Base-by-base conservation (phyloP, 495 filamentous ascomycete genomes). In the Baudoinia panamericana region DNA sequence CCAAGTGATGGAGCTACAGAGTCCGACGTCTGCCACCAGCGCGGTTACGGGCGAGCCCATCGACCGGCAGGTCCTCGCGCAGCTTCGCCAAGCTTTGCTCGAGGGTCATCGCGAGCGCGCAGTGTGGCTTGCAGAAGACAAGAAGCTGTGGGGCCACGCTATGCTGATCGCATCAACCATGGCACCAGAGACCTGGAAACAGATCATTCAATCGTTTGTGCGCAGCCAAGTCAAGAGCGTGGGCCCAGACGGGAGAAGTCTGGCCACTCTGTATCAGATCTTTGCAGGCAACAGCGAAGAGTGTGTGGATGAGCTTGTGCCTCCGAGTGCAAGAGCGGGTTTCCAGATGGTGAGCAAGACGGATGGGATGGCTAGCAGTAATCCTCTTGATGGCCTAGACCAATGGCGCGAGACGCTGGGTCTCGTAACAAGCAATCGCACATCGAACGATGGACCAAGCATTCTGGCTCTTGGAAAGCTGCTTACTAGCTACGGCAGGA, bases 291-390 rank as follows among this genome's bases (percentile, higher is more conserved):
- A 94, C 52, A 73, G 78, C 43, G 88, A 95, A 41, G 92, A 96
- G 48, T 88, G 85, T 46, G 73, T 96, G 22, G 90, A 99, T 57
- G 86, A 95, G 53, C 75, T 99, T 32, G 90, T 99, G n/a, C 88
- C 90, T 8, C 79, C 80, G 17, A 90, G 87, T 40, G 92, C 90
- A 28, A 73, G 92, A 23, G 83, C 87, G 32, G 92, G 92, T 4
- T 72, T 95, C 43, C 84, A 90, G 56, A 80, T 99, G 66, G 69
- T 92, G 45, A 84, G 76, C 52, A 80, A 76, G 36, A 66, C 73
- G 20, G 64, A 73, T 45, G 65, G 70, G 18, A 62, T 69, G 34
- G 52, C 72, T 16, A 69, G 77, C 6, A 81, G 79, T 51, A 79
- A 85, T 56, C 78, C 80, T 0, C 63, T 83, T 16, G 81, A 82